These are phyloP conservation scores for Plasmodium malariae DNA, from an alignment of 169 alveolate species.

Conservation along the genomic window DNA sequence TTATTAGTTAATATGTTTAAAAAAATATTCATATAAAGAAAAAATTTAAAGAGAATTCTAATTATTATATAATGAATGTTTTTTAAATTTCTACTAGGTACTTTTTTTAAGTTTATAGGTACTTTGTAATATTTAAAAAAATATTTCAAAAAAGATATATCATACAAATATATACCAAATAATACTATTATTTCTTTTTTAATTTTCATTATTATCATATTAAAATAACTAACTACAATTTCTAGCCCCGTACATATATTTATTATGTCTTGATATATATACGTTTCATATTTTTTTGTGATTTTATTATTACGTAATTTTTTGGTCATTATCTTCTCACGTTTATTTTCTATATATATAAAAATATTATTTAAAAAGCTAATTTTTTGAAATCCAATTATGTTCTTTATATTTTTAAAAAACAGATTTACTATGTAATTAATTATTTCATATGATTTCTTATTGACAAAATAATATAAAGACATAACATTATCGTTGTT, in stretches of 20 bases:
- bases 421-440: conserved; percentile 15
- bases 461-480: conserved; percentile 23
- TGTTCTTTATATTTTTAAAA: conserved; percentile 52
- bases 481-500: conserved; percentile 7
- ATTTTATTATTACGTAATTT: background rate
- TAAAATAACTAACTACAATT: conserved; percentile 13
- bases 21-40: conserved; percentile 46
- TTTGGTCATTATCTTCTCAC: conserved; percentile 20
- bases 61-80: conserved; percentile 49
- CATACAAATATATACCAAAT: conserved; percentile 61
- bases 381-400: conserved; percentile 49
- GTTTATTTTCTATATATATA: conserved; percentile 22
- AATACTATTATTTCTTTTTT: conserved; percentile 33
- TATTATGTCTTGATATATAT: conserved; percentile 18
- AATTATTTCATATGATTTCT: conserved; percentile 18
- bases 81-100: conserved; percentile 1
- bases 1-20: conserved; percentile 27
- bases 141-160: conserved; percentile 37
- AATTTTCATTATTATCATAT: conserved; percentile 22
- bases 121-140: conserved; percentile 47
- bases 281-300: conserved; percentile 49
- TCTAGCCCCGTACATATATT: background rate
- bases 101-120: background rate
- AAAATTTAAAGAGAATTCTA: conserved; percentile 33
- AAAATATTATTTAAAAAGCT: conserved; percentile 62